Base-by-base conservation (phyloP, 2,329 filamentous ascomycete species). In the Botrytis elliptica region DNA sequence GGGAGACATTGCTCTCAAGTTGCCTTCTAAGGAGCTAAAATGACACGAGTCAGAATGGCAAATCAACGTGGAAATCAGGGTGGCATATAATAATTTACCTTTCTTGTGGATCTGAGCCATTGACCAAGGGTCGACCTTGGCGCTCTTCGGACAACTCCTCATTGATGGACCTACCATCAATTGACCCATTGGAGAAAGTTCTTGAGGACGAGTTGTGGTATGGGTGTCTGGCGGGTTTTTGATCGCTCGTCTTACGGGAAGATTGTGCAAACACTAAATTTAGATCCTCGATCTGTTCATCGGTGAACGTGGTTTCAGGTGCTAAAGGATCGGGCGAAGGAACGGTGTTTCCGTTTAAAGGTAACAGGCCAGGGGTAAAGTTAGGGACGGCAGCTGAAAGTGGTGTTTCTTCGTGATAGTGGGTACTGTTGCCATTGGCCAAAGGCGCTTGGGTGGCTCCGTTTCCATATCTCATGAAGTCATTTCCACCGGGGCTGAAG, bases 361-460 rank as follows among this genome's bases (percentile, higher is more conserved):
- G 60, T 22, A 75, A 60, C 40, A 77, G 38, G 55, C 77, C 76
- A 60, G 81, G 81, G 16, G 81, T 73, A 77, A 91, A 91, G 75
- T 90, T 89, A 0, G 89, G 88, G 3, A 90, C 90, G 33, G 86
- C 83, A n/a, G 89, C 89, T 46, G 89, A 91, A 40, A 91, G 84
- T 70, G 86, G 86, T 12, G 86, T 86, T 72, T 87, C 86, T 9
- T 83, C 79, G 71, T 79, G 80, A 72, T 82, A 80, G 9, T 80
- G 78, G 67, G 81, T 80, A 4, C 84, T 85, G 72, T 88, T 87
- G 9, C 80, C 77, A 49, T 81, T 81, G 14, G 78, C 44, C n/a
- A 71, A 36, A 29, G 75, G 73, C 52, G 74, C 70, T 36, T 70
- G 68, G 12, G 73, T 66, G n/a, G 63, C 64, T 62, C 76, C 76